phyloP scores from a whole-genome alignment of 768 basidiomycete genomes.

The Melanogaster broomeanus region DNA sequence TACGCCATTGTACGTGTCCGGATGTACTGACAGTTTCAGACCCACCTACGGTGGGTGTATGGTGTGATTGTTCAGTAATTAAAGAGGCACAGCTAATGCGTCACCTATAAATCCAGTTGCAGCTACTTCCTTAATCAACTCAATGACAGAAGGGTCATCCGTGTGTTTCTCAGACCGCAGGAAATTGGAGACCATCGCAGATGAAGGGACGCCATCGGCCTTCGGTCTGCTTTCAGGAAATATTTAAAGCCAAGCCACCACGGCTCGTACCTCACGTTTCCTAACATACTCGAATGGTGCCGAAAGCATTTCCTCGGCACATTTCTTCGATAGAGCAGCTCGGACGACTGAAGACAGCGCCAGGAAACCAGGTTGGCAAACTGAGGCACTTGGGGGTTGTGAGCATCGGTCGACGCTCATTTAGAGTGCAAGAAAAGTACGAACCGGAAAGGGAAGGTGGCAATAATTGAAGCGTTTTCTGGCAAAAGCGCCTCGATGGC shows the following conservation, averaged over 20 bases:
- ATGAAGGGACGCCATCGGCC: conserved; percentile 1
- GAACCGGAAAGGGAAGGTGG: conserved; percentile 2
- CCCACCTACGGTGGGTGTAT: neutral
- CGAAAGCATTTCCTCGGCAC: neutral
- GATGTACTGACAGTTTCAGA: neutral
- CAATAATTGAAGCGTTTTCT: neutral
- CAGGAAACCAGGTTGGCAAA: conserved; percentile 37
- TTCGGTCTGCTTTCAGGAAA: neutral
- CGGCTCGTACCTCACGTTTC: neutral
- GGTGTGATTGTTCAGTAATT: neutral
- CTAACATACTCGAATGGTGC: neutral
- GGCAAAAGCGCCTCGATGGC: neutral
- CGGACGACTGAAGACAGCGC: conserved; percentile 34
- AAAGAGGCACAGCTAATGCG: neutral
- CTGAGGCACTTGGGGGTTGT: neutral
- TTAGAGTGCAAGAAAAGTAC: neutral
- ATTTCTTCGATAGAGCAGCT: neutral
- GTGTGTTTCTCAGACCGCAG: neutral
- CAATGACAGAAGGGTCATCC: conserved; percentile 5
- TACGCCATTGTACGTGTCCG: neutral
- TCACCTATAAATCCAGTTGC: neutral
- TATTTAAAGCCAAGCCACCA: too few species aligned
- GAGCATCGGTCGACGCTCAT: neutral
- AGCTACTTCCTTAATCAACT: neutral
- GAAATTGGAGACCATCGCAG: conserved; percentile 5